These are phyloP conservation scores for Xylaria sp. DNA, from an alignment of 2,329 filamentous ascomycete genomes.

Conservation along the genomic window DNA sequence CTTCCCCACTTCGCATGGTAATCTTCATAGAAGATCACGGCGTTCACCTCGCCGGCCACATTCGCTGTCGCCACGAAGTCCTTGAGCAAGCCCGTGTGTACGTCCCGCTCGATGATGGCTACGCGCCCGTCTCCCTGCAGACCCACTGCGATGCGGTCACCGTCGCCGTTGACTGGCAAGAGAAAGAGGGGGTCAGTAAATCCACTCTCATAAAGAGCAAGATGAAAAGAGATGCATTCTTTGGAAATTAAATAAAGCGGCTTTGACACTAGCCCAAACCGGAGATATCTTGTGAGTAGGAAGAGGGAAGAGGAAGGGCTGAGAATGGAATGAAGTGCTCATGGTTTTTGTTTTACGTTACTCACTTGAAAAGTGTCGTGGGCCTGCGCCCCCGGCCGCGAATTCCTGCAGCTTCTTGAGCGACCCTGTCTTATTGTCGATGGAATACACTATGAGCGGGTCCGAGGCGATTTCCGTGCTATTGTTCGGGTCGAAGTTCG, in stretches of 20 bases:
- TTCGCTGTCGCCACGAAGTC: slow-evolving; percentile 57
- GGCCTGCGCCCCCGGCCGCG: slow-evolving; percentile 72
- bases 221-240: not conserved
- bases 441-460: slow-evolving; percentile 71
- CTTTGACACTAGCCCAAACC: slow-evolving; percentile 1
- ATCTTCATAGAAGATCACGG: slow-evolving; percentile 60
- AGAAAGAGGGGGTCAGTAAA: slow-evolving; percentile 46
- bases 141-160: slow-evolving; percentile 72
- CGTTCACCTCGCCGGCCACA: slow-evolving; percentile 59
- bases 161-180: slow-evolving; percentile 70
- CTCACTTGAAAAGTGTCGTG: slow-evolving; percentile 56
- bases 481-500: slow-evolving; percentile 58
- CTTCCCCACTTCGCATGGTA: slow-evolving; percentile 36
- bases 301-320: not conserved
- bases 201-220: not conserved
- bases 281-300: not conserved
- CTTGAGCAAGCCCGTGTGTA: slow-evolving; percentile 66
- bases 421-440: slow-evolving; percentile 64
- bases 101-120: slow-evolving; percentile 70
- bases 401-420: slow-evolving; percentile 67
- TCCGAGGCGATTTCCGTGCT: slow-evolving; percentile 65
- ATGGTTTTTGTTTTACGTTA: not conserved
- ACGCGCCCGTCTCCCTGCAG: slow-evolving; percentile 71
- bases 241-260: not conserved
- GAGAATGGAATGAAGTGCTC: not conserved